A percentile compares a stretch with the other conserved stretches of the same genome.
phyloP scores from a whole-genome alignment of 179 eudicot species.

The Amaranthus tricolor region DNA sequence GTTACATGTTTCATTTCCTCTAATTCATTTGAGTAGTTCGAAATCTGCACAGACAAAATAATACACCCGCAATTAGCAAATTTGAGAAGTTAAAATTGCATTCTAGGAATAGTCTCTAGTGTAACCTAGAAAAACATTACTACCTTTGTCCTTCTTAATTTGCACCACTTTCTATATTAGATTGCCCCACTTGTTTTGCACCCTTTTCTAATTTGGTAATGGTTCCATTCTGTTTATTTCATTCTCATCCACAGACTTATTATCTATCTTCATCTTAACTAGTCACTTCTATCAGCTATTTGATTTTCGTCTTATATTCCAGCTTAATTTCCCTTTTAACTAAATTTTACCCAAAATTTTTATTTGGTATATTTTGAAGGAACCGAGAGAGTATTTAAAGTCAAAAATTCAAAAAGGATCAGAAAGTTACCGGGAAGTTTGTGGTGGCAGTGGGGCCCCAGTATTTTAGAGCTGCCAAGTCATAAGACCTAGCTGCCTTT shows the following conservation, averaged over 20 bases:
- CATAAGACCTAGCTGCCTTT: conserved; percentile 92
- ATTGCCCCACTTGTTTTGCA: too few relatives aligned
- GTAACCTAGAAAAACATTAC: background rate
- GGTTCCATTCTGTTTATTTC: too few relatives aligned
- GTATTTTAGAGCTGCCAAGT: conserved; percentile 90
- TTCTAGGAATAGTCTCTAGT: background rate
- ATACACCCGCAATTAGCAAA: background rate
- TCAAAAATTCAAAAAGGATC: conserved; percentile 17
- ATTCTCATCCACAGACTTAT: too few relatives aligned
- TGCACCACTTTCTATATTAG: too few relatives aligned
- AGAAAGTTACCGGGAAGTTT: conserved; percentile 72
- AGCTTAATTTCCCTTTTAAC: too few relatives aligned
- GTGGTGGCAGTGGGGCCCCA: conserved; percentile 93
- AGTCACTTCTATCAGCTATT: too few relatives aligned
- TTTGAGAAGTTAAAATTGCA: background rate
- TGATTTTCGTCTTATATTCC: too few relatives aligned
- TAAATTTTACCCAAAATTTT: too few relatives aligned
- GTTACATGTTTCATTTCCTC: conserved; percentile 91
- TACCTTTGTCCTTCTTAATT: too few relatives aligned
- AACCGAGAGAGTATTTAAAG: background rate
- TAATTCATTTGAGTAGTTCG: conserved; percentile 69
- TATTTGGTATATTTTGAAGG: too few relatives aligned
- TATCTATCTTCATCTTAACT: too few relatives aligned
- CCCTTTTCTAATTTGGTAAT: too few relatives aligned
- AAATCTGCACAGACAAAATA: conserved; percentile 35